These are phyloP conservation scores for Crithidia expoeki DNA, from an alignment of 208 protist species.

Conservation along the genomic window DNA sequence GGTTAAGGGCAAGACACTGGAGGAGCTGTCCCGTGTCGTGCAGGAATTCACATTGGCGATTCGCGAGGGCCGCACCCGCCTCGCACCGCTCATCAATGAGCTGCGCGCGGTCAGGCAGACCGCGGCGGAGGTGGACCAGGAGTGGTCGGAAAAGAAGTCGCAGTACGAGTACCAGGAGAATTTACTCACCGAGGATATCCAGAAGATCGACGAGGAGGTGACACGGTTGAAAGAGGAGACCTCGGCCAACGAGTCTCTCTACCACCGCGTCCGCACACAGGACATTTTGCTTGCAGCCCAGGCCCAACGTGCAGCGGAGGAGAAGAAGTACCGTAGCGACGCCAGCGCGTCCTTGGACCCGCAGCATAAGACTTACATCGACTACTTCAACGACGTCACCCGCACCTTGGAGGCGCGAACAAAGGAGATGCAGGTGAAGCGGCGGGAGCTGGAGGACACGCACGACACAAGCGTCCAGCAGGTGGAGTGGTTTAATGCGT, in stretches of 20 bases:
- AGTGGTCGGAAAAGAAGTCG: conserved; percentile 84
- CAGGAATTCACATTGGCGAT: conserved; percentile 88
- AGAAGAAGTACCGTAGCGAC: conserved; percentile 47
- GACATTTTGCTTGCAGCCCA: conserved; percentile 52
- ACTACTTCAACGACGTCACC: conserved; percentile 52
- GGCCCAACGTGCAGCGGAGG: conserved; percentile 58
- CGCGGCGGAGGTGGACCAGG: conserved; percentile 83
- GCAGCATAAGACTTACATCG: conserved; percentile 64
- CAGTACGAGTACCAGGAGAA: conserved; percentile 89
- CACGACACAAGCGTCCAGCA: conserved; percentile 84
- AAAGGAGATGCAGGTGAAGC: conserved; percentile 73
- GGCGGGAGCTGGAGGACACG: conserved; percentile 83
- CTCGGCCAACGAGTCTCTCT: conserved; percentile 80
- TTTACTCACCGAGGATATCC: conserved; percentile 84
- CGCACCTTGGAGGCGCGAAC: conserved; percentile 61
- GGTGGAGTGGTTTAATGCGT: conserved; percentile 67
- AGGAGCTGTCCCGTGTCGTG: conserved; percentile 89
- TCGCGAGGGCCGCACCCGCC: conserved; percentile 79
- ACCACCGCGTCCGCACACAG: conserved; percentile 81
- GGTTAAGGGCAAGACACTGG: conserved; percentile 89
- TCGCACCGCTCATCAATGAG: conserved; percentile 91
- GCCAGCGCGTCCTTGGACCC: conserved; percentile 48
- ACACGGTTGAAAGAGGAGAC: conserved; percentile 75
- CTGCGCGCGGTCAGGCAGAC: conserved; percentile 82
- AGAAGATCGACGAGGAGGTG: conserved; percentile 85